phyloP scores from a whole-genome alignment of 2,329 filamentous ascomycete genomes.

The Ophiostoma himal-ulmi region DNA sequence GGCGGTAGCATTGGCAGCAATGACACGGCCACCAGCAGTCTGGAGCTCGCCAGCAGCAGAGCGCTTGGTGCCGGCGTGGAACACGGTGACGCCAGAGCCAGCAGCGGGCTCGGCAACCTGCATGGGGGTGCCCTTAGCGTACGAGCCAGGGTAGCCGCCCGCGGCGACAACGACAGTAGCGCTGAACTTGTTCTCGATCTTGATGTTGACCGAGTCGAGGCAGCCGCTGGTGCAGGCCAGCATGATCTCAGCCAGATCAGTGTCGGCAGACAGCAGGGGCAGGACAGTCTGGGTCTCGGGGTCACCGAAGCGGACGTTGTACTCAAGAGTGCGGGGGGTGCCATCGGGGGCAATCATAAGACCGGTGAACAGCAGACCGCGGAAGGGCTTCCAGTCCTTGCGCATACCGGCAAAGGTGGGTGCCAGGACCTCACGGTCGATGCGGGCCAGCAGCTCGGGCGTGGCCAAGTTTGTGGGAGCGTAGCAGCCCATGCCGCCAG shows the following conservation, averaged over 20 bases:
- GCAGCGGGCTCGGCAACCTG: constrained; percentile 41
- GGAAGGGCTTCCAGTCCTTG: constrained; percentile 66
- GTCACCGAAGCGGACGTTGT: constrained; percentile 89
- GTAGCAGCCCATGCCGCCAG: constrained; percentile 96
- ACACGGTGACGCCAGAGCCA: constrained; percentile 61
- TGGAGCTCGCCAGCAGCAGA: constrained; percentile 58
- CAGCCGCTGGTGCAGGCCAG: constrained; percentile 72
- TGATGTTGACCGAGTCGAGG: constrained; percentile 63
- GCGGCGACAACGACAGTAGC: constrained; percentile 92
- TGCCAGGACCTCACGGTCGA: constrained; percentile 78
- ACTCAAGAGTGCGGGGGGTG: constrained; percentile 72
- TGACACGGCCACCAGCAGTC: constrained; percentile 83
- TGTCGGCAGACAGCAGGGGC: constrained; percentile 67
- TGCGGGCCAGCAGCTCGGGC: constrained; percentile 65
- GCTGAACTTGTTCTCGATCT: constrained; percentile 64
- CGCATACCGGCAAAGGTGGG: constrained; percentile 87
- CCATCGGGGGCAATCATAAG: constrained; percentile 83
- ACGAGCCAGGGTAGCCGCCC: constrained; percentile 81
- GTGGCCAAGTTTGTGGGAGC: constrained; percentile 79
- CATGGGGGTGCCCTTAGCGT: constrained; percentile 69
- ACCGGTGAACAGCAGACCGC: constrained; percentile 79
- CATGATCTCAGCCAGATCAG: constrained; percentile 84
- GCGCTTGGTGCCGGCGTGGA: constrained; percentile 82
- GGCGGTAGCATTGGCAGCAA: constrained; percentile 77
- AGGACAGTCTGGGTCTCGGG: constrained; percentile 86